Evolutionary conservation across 2,329 filamentous ascomycete species (phyloP).

Genomic region (Aureobasidium sp.): DNA sequence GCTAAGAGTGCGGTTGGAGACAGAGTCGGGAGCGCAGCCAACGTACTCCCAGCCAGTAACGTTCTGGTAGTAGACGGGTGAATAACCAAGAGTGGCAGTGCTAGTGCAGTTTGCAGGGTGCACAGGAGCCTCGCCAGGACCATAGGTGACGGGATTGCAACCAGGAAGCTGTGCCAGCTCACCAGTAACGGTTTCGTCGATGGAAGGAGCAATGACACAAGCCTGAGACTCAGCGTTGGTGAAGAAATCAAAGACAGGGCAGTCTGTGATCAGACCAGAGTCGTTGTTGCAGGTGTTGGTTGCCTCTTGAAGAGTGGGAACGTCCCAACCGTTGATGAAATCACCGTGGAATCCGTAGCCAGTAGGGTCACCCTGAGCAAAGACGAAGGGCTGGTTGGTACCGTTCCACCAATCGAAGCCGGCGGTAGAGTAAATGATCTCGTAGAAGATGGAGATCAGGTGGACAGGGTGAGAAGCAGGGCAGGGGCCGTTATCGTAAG

Average conservation of each 20-base stretch:
- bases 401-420: conserved; percentile 47
- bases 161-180: conserved; percentile 47
- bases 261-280: conserved; percentile 55
- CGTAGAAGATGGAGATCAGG: conserved; percentile 54
- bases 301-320: conserved; percentile 56
- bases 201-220: conserved; percentile 42
- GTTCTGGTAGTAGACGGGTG: conserved; percentile 38
- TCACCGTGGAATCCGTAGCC: conserved; percentile 66
- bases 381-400: conserved; percentile 55
- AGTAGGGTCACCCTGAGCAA: conserved; percentile 62
- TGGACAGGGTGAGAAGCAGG: conserved; percentile 47
- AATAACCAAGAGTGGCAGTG: conserved; percentile 41
- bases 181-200: conserved; percentile 41
- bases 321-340: conserved; percentile 66
- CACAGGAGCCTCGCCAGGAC: conserved; percentile 29
- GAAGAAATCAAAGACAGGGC: conserved; percentile 45
- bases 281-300: conserved; percentile 60
- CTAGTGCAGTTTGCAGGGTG: conserved; percentile 42
- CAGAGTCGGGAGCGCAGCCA: conserved; percentile 53
- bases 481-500: conserved; percentile 47
- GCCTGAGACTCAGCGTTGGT: conserved; percentile 30
- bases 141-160: conserved; percentile 48
- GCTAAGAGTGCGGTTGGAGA: conserved; percentile 32
- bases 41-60: conserved; percentile 45
- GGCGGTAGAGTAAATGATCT: conserved; percentile 50